A percentile compares a stretch with the other conserved stretches of the same genome.
phyloP scores from a whole-genome alignment of 2,329 filamentous ascomycete genomes.

The Aspergillus tamarii region DNA sequence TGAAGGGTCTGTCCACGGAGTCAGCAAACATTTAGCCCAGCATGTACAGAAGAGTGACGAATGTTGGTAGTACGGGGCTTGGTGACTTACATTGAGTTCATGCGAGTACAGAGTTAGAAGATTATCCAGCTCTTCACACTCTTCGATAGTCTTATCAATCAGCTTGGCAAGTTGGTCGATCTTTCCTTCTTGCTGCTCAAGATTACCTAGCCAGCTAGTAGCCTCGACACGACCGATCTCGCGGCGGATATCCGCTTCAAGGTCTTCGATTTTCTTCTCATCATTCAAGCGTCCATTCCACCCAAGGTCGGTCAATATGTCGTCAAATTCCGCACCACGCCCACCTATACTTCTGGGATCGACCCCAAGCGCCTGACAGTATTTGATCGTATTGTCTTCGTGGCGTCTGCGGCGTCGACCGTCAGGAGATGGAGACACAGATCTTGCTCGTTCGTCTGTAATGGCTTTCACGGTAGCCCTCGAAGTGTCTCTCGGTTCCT shows the following conservation, averaged over 20 bases:
- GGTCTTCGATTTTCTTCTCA: constrained; percentile 73
- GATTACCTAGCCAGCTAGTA: constrained; percentile 84
- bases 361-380: constrained; percentile 75
- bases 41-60: not conserved
- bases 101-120: constrained; percentile 92
- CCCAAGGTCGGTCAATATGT: constrained; percentile 81
- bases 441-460: constrained; percentile 33
- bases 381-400: constrained; percentile 75
- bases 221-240: constrained; percentile 90
- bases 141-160: constrained; percentile 85
- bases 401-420: constrained; percentile 64
- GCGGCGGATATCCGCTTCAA: constrained; percentile 81
- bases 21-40: not conserved
- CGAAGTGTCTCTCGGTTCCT: constrained; percentile 27
- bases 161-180: constrained; percentile 83
- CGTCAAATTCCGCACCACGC: constrained; percentile 77
- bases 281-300: constrained; percentile 82
- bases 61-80: too few relatives aligned
- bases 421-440: constrained; percentile 45
- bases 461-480: constrained; percentile 25
- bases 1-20: constrained; percentile 70
- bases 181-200: constrained; percentile 84
- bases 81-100: constrained; percentile 75
- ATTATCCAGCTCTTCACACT: constrained; percentile 96
- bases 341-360: constrained; percentile 76